Conservation (phyloP, 2,329 filamentous ascomycete genomes). For the Colletotrichum spinosum region DNA sequence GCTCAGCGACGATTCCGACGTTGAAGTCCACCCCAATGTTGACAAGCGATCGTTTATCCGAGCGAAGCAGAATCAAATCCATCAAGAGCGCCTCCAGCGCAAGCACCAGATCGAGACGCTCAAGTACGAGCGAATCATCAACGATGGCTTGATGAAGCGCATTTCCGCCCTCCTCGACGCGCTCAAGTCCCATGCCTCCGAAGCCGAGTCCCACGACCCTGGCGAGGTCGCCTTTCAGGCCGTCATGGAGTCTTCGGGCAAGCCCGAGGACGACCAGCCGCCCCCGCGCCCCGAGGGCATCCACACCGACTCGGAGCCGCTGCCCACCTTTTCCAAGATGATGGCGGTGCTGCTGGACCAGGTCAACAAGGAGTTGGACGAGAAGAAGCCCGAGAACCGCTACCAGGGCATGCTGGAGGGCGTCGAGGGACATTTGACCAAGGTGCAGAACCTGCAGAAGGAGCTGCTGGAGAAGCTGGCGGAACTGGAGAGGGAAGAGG, state of each 20-base stretch:
- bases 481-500: constrained; percentile 86
- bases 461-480: constrained; percentile 80
- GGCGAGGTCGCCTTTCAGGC: constrained; percentile 90
- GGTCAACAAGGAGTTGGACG: constrained; percentile 86
- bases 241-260: constrained; percentile 83
- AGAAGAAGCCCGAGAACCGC: constrained; percentile 74
- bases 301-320: constrained; percentile 77
- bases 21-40: constrained; percentile 98
- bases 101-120: constrained; percentile 90
- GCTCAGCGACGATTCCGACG: constrained; percentile 97
- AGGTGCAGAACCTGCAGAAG: constrained; percentile 82
- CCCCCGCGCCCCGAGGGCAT: constrained; percentile 82
- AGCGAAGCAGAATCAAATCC: constrained; percentile 97
- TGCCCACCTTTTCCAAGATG: constrained; percentile 95
- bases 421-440: constrained; percentile 79
- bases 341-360: constrained; percentile 96
- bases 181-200: constrained; percentile 78
- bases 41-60: constrained; percentile 99
- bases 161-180: constrained; percentile 83
- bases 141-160: constrained; percentile 87
- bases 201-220: constrained; percentile 73
- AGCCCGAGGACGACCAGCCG: constrained; percentile 79
- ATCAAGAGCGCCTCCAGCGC: constrained; percentile 87
- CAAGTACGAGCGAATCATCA: constrained; percentile 93
- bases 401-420: constrained; percentile 83